phyloP scores from a whole-genome alignment of 768 basidiomycete genomes.

The Kwoniella newhampshirensis region DNA sequence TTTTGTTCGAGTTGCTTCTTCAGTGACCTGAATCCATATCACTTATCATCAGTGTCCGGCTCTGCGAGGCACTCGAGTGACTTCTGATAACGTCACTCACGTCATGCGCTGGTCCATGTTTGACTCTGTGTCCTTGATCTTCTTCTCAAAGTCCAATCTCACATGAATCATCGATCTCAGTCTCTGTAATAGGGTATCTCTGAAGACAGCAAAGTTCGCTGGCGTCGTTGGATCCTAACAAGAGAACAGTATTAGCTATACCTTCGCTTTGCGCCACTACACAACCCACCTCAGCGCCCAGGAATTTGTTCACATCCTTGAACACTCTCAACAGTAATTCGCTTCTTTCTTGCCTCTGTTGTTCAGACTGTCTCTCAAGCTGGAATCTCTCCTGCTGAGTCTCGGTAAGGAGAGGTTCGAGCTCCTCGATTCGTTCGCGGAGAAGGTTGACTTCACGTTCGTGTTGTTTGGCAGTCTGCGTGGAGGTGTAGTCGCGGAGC shows the following conservation, averaged over 20 bases:
- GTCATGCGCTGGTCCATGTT: constrained; percentile 68
- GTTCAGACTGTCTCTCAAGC: constrained; percentile 78
- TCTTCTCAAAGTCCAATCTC: constrained; percentile 80
- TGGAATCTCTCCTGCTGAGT: constrained; percentile 57
- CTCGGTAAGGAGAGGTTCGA: constrained; percentile 71
- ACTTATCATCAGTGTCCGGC: not conserved
- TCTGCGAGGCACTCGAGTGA: not conserved
- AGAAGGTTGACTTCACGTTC: constrained; percentile 68
- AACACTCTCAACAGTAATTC: constrained; percentile 87
- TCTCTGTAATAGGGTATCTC: constrained; percentile 86
- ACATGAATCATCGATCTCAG: constrained; percentile 82
- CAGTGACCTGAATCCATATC: constrained; percentile 59
- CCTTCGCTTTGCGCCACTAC: not conserved
- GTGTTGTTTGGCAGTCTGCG: constrained; percentile 61
- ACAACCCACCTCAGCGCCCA: constrained; percentile 59
- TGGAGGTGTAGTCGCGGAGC: not conserved
- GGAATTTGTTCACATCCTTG: constrained; percentile 90
- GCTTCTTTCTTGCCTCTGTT: constrained; percentile 90
- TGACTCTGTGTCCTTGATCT: constrained; percentile 73
- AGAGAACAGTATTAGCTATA: not conserved
- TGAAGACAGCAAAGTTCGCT: constrained; percentile 89
- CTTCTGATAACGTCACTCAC: constrained; percentile 44
- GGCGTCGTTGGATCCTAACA: constrained; percentile 49
- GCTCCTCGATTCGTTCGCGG: constrained; percentile 66
- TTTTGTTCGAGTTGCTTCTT: constrained; percentile 81